Evolutionary conservation across 2,329 filamentous ascomycete species (phyloP).

Genomic region (Paraphaeosphaeria minitans): DNA sequence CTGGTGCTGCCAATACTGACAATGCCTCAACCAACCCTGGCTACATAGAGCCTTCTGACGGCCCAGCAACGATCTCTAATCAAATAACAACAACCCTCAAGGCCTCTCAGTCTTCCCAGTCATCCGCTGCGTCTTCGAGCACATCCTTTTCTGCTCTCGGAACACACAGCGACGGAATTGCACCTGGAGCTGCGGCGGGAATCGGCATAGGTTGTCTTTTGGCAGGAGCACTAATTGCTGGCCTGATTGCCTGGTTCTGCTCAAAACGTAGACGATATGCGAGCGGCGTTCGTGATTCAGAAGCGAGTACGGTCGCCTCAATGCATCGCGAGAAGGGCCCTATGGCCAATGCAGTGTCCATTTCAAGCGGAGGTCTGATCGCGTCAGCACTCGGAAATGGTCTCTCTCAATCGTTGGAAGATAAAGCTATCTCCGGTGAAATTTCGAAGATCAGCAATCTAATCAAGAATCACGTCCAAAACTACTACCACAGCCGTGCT

Average conservation of each 20-base stretch:
- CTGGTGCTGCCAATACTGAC: too few species aligned
- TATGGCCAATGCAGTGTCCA: slow-evolving; percentile 13
- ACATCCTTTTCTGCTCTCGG: too few species aligned
- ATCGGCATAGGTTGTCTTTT: slow-evolving; percentile 45
- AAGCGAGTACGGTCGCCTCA: slow-evolving; percentile 21
- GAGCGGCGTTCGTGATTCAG: slow-evolving; percentile 13
- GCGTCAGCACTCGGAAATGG: slow-evolving; percentile 16
- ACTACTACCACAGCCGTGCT: slow-evolving; percentile 38
- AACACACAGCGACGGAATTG: slow-evolving; percentile 17
- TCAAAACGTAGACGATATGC: slow-evolving; percentile 20
- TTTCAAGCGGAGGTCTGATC: slow-evolving; percentile 18
- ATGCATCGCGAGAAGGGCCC: slow-evolving; percentile 28
- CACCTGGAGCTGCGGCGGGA: slow-evolving; percentile 37
- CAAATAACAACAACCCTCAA: too few species aligned
- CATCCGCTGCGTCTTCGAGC: not conserved
- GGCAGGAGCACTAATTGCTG: slow-evolving; percentile 34
- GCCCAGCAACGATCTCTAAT: too few species aligned
- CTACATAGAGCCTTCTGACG: too few species aligned
- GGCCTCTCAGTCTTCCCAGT: too few species aligned
- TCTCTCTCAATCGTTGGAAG: slow-evolving; percentile 41
- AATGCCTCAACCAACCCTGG: too few species aligned
- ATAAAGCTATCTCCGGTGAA: slow-evolving; percentile 38
- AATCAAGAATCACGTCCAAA: slow-evolving; percentile 47
- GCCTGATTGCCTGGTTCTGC: slow-evolving; percentile 27
- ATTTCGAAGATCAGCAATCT: slow-evolving; percentile 39